Evolutionary conservation across 768 basidiomycete species (phyloP).

Genomic region (Sporobolomyces pararoseus): DNA sequence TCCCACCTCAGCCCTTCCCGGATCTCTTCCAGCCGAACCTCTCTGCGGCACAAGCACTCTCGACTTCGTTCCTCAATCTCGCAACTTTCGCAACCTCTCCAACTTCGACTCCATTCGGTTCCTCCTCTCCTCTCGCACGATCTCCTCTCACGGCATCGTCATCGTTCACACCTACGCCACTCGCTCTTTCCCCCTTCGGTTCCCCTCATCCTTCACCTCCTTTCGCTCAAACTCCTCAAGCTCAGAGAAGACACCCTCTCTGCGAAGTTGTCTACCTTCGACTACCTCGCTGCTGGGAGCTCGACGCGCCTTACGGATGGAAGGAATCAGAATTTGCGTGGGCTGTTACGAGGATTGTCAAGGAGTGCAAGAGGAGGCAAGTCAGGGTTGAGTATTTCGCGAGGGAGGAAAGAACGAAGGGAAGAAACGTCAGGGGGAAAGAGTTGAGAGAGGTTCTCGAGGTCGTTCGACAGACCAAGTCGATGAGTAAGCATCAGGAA

Average conservation of each 20-base stretch:
- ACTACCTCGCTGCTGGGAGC: slow-evolving; percentile 18
- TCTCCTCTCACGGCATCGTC: slow-evolving; percentile 1
- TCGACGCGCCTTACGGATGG: not conserved
- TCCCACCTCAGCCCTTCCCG: not conserved
- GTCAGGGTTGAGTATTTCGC: not conserved
- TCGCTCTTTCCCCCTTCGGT: slow-evolving; percentile 16
- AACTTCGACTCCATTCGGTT: not conserved
- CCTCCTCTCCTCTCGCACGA: not conserved
- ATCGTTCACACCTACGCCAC: not conserved
- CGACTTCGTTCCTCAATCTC: slow-evolving; percentile 15
- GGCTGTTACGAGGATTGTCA: slow-evolving; percentile 8
- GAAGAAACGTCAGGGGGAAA: not conserved
- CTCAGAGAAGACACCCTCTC: not conserved
- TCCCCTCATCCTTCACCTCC: not conserved
- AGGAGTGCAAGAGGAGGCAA: not conserved
- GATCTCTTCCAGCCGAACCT: slow-evolving; percentile 2
- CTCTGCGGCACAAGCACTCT: slow-evolving; percentile 18
- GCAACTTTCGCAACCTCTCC: not conserved
- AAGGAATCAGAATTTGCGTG: slow-evolving; percentile 12
- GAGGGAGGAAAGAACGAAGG: not conserved
- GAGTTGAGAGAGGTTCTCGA: not conserved
- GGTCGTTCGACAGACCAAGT: not conserved
- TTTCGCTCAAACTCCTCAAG: not conserved
- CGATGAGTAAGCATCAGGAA: not conserved
- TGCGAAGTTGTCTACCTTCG: slow-evolving; percentile 2